These are phyloP conservation scores for Neonectria neomacrospora DNA, from an alignment of 2,329 filamentous ascomycete species.

Conservation along the genomic window DNA sequence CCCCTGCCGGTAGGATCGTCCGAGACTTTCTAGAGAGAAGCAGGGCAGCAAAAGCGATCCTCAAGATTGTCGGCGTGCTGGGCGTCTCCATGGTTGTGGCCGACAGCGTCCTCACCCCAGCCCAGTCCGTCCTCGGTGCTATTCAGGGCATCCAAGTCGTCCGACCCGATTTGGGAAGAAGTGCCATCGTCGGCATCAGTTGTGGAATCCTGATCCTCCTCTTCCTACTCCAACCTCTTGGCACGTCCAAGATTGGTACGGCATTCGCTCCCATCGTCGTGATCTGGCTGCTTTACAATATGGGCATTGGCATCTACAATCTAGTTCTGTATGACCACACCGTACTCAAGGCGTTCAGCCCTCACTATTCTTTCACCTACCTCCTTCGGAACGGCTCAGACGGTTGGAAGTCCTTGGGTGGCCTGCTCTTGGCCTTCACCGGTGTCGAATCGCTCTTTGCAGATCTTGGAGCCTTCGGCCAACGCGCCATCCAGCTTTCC, in stretches of 20 bases:
- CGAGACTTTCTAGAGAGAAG: slow-evolving; percentile 69
- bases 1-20: slow-evolving; percentile 61
- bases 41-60: slow-evolving; percentile 58
- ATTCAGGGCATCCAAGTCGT: slow-evolving; percentile 73
- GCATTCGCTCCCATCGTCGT: slow-evolving; percentile 74
- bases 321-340: slow-evolving; percentile 62
- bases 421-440: slow-evolving; percentile 79
- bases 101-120: slow-evolving; percentile 74
- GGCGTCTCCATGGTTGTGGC: slow-evolving; percentile 75
- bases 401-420: slow-evolving; percentile 75
- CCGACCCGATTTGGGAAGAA: slow-evolving; percentile 63
- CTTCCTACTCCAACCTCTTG: slow-evolving; percentile 73
- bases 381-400: slow-evolving; percentile 67
- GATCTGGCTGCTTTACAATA: slow-evolving; percentile 74
- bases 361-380: slow-evolving; percentile 70
- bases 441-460: slow-evolving; percentile 84
- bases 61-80: slow-evolving; percentile 72
- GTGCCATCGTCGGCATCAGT: slow-evolving; percentile 70
- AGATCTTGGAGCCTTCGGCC: slow-evolving; percentile 79
- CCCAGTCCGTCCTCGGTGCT: slow-evolving; percentile 76
- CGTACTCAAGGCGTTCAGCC: slow-evolving; percentile 67
- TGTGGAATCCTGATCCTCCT: slow-evolving; percentile 73
- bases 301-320: slow-evolving; percentile 72
- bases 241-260: slow-evolving; percentile 68
- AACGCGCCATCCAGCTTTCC: slow-evolving; percentile 75